Base-by-base conservation (phyloP, 164 flowering plant species). In the Vitis rupestris region DNA sequence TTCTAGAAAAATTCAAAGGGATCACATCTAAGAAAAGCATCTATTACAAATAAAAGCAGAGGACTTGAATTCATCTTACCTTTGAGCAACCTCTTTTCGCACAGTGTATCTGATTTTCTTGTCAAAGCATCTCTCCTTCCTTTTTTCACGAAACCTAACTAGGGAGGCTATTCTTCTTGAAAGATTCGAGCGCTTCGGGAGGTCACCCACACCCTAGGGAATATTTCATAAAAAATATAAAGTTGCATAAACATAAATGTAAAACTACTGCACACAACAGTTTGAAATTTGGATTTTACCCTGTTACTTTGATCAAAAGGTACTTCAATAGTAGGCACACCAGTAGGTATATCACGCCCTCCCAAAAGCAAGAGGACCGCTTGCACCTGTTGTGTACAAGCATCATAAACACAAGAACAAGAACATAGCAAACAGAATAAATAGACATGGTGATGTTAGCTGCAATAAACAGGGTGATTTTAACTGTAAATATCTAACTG, bases 101-200 rank as follows among this genome's bases (percentile, higher is more conserved):
- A 80, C 84, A 7, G 79, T 83, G 72, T 89, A 91, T 59, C 93
- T 72, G 70, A 91, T 85, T 75, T 85, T 89, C 82, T 91, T 91
- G 72, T 87, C 93, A 79, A 87, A 91, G 70, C 92, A 85, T 76
- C 91, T 83, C 69, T 91, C 92, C 72, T 89, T 91, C 63, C 91
- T 70, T 65, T 91, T 91, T 54, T 89, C 90, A 14, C 92, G 88
- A 55, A 90, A 90, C 77, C 92, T 80, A 64, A 82, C 83, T 61
- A 90, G 65, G 10, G 97, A 90, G 10, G 92, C 92, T 67, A 80
- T 79, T 79, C 96, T 82, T 66, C 77, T 76, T 29, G 91, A 85
- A 59, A 82, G 72, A 66, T 79, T 90, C n/a, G 84, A 76, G 52
- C 79, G 81, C 54, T 78, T 77, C 53, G 86, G 77, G 16, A 11